Conservation (phyloP, 257 asterid species). For the Vinca minor region DNA sequence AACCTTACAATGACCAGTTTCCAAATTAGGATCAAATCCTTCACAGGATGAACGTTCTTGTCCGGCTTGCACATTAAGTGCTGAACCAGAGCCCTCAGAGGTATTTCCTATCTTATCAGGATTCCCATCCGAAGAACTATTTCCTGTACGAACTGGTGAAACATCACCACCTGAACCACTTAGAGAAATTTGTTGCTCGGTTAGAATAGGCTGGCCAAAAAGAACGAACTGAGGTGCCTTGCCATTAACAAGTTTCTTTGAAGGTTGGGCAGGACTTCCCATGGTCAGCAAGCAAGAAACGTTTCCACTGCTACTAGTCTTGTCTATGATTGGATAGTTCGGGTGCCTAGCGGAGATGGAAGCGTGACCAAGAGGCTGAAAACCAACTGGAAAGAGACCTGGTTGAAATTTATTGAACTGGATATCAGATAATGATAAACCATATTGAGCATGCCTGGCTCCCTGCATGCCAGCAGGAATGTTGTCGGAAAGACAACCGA, state of each 20-base stretch:
- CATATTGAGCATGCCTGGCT: slow-evolving; percentile 97
- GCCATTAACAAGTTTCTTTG: slow-evolving; percentile 22
- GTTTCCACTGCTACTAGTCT: slow-evolving; percentile 27
- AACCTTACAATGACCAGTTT: slow-evolving; percentile 65
- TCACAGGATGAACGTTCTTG: slow-evolving; percentile 34
- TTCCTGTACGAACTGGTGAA: slow-evolving; percentile 32
- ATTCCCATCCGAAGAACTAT: slow-evolving; percentile 43
- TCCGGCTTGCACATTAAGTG: slow-evolving; percentile 28
- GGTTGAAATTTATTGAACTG: slow-evolving; percentile 45
- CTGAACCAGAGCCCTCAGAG: slow-evolving; percentile 47
- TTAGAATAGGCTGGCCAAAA: slow-evolving; percentile 61
- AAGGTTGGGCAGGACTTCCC: slow-evolving; percentile 39
- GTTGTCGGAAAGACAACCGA: slow-evolving; percentile 51
- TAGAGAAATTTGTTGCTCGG: slow-evolving; percentile 52
- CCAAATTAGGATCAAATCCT: slow-evolving; percentile 31
- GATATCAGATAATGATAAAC: slow-evolving; percentile 51
- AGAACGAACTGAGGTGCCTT: slow-evolving; percentile 52
- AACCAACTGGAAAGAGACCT: slow-evolving; percentile 38
- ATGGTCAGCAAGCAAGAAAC: slow-evolving; percentile 58
- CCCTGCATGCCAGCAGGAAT: slow-evolving; percentile 99
- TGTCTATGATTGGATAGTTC: slow-evolving; percentile 19
- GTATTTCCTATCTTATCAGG: slow-evolving; percentile 33
- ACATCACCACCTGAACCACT: slow-evolving; percentile 44
- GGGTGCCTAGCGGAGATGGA: slow-evolving; percentile 23
- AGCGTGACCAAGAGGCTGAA: slow-evolving; percentile 29